Base-by-base conservation (phyloP, 495 filamentous ascomycete genomes). In the Rostrohypoxylon terebratum region DNA sequence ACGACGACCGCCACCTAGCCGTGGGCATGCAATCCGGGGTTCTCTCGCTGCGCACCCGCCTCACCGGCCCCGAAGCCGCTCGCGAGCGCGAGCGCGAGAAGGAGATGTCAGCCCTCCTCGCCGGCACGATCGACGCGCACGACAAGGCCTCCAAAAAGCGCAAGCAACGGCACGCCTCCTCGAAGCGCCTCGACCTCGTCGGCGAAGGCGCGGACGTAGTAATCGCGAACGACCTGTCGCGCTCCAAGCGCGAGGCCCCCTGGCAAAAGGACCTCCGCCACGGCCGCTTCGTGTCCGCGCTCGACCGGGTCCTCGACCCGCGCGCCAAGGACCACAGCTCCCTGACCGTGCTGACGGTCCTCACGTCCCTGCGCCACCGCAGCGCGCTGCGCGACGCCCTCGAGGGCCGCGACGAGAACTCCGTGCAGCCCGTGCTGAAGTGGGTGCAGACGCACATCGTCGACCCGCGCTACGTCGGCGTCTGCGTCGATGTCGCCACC, bases 11-110 rank as follows among this genome's bases (percentile, higher is more conserved):
- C 59, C 96, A 99, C 80, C 85, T 99, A 33, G 93, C 90, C 6
- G 95, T 98, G 0, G 96, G 96, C 80, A 93, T 98, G 90, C 90
- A 94, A 68, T 96, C 93, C 1, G 96, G 96, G 33, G 84, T 97
- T 1, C 82, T 99, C 3, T 96, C 93, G 2, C 86, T 98, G 67
- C 90, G 91, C 75, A 98, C 96, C 20, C 89, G 94, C 0, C 86
- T 96, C 0, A 91, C 92, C 0, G 94, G 95, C 14, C 86, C 93
- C 63, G 90, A 94, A 55, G 95, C 96, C 68, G 70, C 83, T 34
- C 81, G 82, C 50, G 87, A 90, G 36, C 84, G 87, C 21, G 93
- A 96, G 68, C 89, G 91, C 48, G 90, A 90, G 47, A 92, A 93
- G 80, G 93, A 97, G 74, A 95, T 97, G 89, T 83, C 90, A 54